Percentiles rank a stretch among this genome's conserved stretches.
phyloP scores from a whole-genome alignment of 441 rosid genomes.

The Oxalis stricta region DNA sequence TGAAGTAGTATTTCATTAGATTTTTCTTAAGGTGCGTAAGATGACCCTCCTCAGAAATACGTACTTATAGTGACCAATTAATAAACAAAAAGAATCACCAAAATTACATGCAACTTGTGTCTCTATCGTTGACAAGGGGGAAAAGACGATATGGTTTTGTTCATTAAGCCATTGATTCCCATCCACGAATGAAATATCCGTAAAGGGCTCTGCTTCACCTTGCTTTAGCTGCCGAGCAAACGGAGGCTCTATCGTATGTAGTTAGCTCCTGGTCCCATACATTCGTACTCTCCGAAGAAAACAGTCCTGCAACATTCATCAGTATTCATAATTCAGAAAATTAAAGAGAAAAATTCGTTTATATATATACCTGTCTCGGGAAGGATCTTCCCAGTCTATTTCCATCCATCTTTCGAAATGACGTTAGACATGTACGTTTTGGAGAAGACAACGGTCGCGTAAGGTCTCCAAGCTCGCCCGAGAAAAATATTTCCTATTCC shows the following conservation, averaged over 20 bases:
- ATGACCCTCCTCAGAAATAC: no score
- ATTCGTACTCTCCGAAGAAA: constrained; percentile 52
- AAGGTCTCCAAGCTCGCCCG: constrained; percentile 74
- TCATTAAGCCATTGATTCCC: constrained; percentile 44
- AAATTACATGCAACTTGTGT: not conserved
- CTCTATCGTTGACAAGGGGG: not conserved
- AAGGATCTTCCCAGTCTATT: constrained; percentile 51
- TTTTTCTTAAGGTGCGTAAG: no score
- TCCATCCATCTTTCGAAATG: constrained; percentile 58
- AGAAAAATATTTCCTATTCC: constrained; percentile 68
- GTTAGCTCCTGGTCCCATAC: constrained; percentile 59
- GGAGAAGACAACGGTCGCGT: constrained; percentile 54
- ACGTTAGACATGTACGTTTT: constrained; percentile 48
- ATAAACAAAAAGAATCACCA: no score
- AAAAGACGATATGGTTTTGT: not conserved
- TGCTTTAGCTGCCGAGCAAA: constrained; percentile 42
- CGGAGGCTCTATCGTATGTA: constrained; percentile 23
- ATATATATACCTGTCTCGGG: constrained; percentile 21
- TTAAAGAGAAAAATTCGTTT: no score
- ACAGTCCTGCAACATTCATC: constrained; percentile 30
- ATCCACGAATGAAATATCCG: constrained; percentile 44
- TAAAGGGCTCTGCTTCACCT: constrained; percentile 37
- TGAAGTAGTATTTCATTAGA: no score
- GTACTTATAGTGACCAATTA: no score
- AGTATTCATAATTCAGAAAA: not conserved